Conservation (phyloP, 1,284 basidiomycete species). For the Trichosporon faecale region DNA sequence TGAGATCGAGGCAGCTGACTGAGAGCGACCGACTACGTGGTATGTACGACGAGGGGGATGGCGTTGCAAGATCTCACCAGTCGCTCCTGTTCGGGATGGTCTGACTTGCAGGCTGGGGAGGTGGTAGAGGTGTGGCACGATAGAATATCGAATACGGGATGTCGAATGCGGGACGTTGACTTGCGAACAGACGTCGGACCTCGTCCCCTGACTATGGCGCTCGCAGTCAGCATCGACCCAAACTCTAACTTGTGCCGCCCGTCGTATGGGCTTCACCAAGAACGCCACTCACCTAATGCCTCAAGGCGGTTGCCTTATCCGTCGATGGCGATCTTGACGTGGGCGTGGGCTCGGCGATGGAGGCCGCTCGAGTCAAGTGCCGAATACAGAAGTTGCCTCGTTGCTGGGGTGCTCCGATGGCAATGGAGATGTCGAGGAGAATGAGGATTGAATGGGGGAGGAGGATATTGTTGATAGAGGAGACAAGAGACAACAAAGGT, state of each 20-base stretch:
- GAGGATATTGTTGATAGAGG: not conserved
- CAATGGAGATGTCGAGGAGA: not conserved
- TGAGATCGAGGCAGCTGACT: not conserved
- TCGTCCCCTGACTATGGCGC: not conserved
- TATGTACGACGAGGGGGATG: not conserved
- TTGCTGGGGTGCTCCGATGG: not conserved
- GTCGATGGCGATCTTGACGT: not conserved
- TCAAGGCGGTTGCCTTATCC: not conserved
- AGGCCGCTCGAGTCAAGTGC: not conserved
- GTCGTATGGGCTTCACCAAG: not conserved
- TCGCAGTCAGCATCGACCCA: constrained; percentile 6
- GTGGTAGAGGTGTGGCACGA: not conserved
- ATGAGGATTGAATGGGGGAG: not conserved
- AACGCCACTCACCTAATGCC: constrained; percentile 1
- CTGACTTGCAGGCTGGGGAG: not conserved
- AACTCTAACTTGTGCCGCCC: not conserved
- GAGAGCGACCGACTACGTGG: not conserved
- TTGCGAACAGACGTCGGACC: not conserved
- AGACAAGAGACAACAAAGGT: constrained; percentile 3
- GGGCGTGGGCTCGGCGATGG: not conserved
- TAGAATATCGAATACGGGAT: not conserved
- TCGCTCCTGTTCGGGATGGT: not conserved
- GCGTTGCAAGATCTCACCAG: not conserved
- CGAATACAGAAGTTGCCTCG: not conserved
- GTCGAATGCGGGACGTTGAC: not conserved